A percentile compares a stretch with the other conserved stretches of the same genome.
Evolutionary conservation across 2,329 filamentous ascomycete species (phyloP).

Genomic region (Aspergillus uvarum): DNA sequence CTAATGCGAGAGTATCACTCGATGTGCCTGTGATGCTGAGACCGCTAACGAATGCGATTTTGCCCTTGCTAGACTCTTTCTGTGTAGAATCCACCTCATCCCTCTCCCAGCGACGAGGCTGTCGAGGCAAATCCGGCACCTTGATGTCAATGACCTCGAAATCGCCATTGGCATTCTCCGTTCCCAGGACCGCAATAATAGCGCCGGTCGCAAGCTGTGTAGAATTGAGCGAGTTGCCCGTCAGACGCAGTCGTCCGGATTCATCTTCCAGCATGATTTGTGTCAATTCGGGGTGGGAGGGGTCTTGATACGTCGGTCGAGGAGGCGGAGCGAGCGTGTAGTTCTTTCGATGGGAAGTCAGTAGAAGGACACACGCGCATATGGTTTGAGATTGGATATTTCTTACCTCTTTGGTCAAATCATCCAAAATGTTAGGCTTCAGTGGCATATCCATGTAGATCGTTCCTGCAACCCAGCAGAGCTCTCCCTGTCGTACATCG

Average conservation of each 20-base stretch:
- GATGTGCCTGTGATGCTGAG: conserved; percentile 76
- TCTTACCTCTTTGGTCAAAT: conserved; percentile 85
- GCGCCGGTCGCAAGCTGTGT: conserved; percentile 85
- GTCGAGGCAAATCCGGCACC: conserved; percentile 79
- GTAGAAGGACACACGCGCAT: background rate
- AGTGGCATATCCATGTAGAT: conserved; percentile 96
- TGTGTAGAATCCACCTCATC: conserved; percentile 40
- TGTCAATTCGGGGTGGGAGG: conserved; percentile 47
- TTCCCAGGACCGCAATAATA: conserved; percentile 91
- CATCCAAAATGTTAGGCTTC: conserved; percentile 94
- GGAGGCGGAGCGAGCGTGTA: conserved; percentile 83
- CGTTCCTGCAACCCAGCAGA: conserved; percentile 94
- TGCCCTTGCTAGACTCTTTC: conserved; percentile 53
- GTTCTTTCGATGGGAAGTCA: conserved; percentile 54
- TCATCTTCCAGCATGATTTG: conserved; percentile 91
- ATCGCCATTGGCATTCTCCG: conserved; percentile 86
- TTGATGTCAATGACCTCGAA: conserved; percentile 90
- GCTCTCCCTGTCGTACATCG: conserved; percentile 89
- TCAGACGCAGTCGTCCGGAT: conserved; percentile 79
- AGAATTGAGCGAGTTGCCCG: conserved; percentile 66
- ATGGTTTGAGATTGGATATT: background rate
- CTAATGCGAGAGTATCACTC: conserved; percentile 71
- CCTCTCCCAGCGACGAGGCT: conserved; percentile 76
- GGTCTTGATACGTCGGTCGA: conserved; percentile 71
- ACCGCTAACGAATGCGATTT: conserved; percentile 86